Percentiles rank a stretch among this genome's conserved stretches.
phyloP scores from a whole-genome alignment of 1,284 basidiomycete species.

The Tilletia setariae region DNA sequence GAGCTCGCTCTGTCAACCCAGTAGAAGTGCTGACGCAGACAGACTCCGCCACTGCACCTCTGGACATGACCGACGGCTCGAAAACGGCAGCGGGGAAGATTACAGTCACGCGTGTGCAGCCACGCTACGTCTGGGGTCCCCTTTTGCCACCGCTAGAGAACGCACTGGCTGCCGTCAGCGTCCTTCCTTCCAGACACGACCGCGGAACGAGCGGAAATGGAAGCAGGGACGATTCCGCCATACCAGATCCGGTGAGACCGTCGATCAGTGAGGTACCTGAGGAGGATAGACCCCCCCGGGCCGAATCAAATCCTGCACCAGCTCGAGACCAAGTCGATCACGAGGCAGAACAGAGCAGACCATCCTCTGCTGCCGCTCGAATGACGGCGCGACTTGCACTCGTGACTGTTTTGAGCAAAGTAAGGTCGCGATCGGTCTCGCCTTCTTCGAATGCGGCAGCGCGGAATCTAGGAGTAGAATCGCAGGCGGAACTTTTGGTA shows the following conservation, averaged over 20 bases:
- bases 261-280: not conserved
- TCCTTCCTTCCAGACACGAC: not conserved
- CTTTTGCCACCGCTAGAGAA: not conserved
- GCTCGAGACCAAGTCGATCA: no score
- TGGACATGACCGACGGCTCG: not conserved
- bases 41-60: not conserved
- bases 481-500: not conserved
- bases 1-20: slow-evolving; percentile 31
- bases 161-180: not conserved
- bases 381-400: not conserved
- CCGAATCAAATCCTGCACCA: no score
- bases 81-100: not conserved
- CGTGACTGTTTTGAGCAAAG: not conserved
- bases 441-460: not conserved
- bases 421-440: not conserved
- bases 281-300: not conserved
- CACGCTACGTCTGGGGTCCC: slow-evolving; percentile 1
- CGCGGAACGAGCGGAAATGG: not conserved
- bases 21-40: not conserved
- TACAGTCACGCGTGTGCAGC: not conserved
- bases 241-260: not conserved
- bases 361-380: no score
- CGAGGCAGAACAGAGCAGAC: no score
- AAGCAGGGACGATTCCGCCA: slow-evolving; percentile 6
- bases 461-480: not conserved